Percentiles rank a stretch among this genome's conserved stretches.
phyloP scores from a whole-genome alignment of 352 stramenopile species.

The Phytopythium chamaehyphon region DNA sequence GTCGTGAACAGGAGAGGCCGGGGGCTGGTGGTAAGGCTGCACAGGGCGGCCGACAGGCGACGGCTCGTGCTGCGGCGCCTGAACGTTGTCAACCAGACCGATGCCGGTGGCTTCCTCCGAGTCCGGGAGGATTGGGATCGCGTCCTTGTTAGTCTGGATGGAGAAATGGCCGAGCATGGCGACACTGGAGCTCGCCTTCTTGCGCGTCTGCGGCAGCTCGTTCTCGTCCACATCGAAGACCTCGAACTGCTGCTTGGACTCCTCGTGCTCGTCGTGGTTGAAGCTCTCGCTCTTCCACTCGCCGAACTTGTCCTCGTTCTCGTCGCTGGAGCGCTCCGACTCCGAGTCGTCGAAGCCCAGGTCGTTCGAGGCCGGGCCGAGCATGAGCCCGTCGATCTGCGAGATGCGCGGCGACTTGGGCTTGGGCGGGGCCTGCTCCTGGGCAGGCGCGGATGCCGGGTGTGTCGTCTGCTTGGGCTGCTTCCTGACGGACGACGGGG shows the following conservation, averaged over 20 bases:
- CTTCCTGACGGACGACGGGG: not conserved
- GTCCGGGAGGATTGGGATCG: slow-evolving; percentile 55
- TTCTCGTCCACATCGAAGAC: slow-evolving; percentile 10
- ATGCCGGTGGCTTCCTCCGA: slow-evolving; percentile 46
- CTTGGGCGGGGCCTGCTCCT: slow-evolving; percentile 1
- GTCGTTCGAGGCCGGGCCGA: slow-evolving; percentile 40
- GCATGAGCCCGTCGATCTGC: slow-evolving; percentile 31
- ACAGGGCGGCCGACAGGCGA: slow-evolving; percentile 34
- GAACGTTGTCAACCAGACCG: slow-evolving; percentile 51
- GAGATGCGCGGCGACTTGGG: not conserved
- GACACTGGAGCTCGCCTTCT: slow-evolving; percentile 60
- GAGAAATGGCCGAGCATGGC: slow-evolving; percentile 75
- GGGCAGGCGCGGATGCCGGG: not conserved
- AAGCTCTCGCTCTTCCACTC: slow-evolving; percentile 32
- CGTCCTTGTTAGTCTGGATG: slow-evolving; percentile 42
- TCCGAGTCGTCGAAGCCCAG: slow-evolving; percentile 45
- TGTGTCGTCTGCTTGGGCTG: no score
- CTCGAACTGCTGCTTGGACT: slow-evolving; percentile 13
- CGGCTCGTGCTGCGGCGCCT: slow-evolving; percentile 17
- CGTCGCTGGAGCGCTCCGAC: slow-evolving; percentile 14
- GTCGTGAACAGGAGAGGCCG: slow-evolving; percentile 30
- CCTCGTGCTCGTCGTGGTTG: slow-evolving; percentile 26
- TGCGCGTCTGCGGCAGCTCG: slow-evolving; percentile 21
- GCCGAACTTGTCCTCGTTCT: slow-evolving; percentile 24
- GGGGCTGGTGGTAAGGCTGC: slow-evolving; percentile 23